Conservation (phyloP, 768 basidiomycete genomes). For the Sarcodon aspratus region DNA sequence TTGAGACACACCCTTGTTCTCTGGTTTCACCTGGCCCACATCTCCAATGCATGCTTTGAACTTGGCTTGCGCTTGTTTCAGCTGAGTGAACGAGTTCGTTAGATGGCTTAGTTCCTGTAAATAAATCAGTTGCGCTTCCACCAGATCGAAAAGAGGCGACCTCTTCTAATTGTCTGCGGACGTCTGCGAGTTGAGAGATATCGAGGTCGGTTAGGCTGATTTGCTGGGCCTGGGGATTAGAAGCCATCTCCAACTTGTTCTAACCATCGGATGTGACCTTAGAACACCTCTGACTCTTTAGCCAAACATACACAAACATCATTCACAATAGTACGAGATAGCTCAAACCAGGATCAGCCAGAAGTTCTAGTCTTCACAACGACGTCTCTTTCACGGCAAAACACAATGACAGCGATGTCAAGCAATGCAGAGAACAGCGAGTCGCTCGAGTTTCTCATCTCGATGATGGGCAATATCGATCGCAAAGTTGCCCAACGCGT, state of each 20-base stretch:
- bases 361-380: background rate
- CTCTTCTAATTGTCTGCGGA: constrained; percentile 87
- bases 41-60: constrained; percentile 83
- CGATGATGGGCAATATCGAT: constrained; percentile 31
- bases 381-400: too few relatives aligned
- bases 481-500: constrained; percentile 40
- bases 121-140: background rate
- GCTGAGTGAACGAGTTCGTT: constrained; percentile 83
- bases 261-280: too few relatives aligned
- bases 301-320: background rate
- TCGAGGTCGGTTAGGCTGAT: constrained; percentile 79
- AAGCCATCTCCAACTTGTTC: constrained; percentile 18
- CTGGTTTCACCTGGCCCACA: constrained; percentile 59
- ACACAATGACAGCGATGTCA: background rate
- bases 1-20: constrained; percentile 41
- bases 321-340: background rate
- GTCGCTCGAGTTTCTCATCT: constrained; percentile 15
- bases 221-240: constrained; percentile 42
- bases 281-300: background rate
- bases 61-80: constrained; percentile 88
- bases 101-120: constrained; percentile 83
- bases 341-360: background rate
- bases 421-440: background rate
- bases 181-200: constrained; percentile 76
- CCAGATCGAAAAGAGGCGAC: constrained; percentile 26